These are phyloP conservation scores for Rhodotorula paludigena DNA, from an alignment of 768 basidiomycete genomes.

Conservation along the genomic window DNA sequence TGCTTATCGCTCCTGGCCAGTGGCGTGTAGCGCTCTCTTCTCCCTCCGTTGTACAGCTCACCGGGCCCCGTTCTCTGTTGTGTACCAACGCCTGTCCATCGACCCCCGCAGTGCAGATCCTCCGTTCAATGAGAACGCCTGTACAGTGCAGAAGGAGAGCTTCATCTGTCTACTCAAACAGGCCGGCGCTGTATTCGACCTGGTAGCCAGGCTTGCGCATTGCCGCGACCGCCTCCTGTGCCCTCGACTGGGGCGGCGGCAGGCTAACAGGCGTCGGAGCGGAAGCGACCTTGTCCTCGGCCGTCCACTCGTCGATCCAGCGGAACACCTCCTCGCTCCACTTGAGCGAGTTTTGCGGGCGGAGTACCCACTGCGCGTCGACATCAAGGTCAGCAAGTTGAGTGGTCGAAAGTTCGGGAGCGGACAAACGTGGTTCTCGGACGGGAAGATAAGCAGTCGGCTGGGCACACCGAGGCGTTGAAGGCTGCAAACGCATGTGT, in stretches of 20 bases:
- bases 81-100: too few species aligned
- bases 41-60: not conserved
- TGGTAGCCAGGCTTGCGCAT: not conserved
- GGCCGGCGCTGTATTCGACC: not conserved
- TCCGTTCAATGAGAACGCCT: too few species aligned
- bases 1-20: not conserved
- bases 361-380: slow-evolving; percentile 55
- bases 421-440: slow-evolving; percentile 75
- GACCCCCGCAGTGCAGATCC: too few species aligned
- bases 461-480: slow-evolving; percentile 40
- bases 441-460: slow-evolving; percentile 66
- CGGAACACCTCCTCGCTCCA: slow-evolving; percentile 94
- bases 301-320: slow-evolving; percentile 62
- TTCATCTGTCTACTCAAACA: not conserved
- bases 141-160: too few species aligned
- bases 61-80: too few species aligned
- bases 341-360: slow-evolving; percentile 50
- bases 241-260: too few species aligned
- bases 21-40: not conserved
- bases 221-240: not conserved
- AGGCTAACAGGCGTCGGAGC: too few species aligned
- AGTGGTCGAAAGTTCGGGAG: slow-evolving; percentile 36
- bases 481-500: too few species aligned
- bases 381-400: not conserved
- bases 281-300: not conserved